phyloP scores from a whole-genome alignment of 2,329 filamentous ascomycete genomes.

The Pseudocercospora macadamiae region DNA sequence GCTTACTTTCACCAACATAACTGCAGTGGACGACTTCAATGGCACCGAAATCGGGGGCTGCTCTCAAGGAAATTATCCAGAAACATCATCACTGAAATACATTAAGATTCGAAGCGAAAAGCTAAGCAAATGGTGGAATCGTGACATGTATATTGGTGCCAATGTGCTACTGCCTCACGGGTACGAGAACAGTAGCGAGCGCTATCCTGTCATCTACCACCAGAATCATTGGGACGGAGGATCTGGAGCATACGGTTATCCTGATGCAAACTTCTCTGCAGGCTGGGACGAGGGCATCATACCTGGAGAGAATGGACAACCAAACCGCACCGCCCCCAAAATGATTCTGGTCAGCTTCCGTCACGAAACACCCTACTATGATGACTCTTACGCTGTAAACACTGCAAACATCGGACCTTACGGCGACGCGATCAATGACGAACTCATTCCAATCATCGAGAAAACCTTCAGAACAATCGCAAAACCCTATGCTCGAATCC shows the following conservation, averaged over 20 bases:
- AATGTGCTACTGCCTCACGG: constrained; percentile 41
- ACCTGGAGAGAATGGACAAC: constrained; percentile 31
- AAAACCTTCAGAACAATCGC: constrained; percentile 41
- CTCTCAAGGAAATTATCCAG: constrained; percentile 44
- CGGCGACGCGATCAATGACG: constrained; percentile 46
- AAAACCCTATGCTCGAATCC: constrained; percentile 42
- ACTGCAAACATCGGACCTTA: constrained; percentile 45
- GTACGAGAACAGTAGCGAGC: constrained; percentile 37
- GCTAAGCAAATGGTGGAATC: constrained; percentile 42
- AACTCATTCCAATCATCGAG: constrained; percentile 42
- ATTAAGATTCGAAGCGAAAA: constrained; percentile 44
- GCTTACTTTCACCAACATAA: constrained; percentile 35
- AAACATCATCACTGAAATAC: constrained; percentile 39
- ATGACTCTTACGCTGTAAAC: constrained; percentile 46
- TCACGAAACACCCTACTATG: constrained; percentile 44
- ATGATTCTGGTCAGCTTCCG: constrained; percentile 43
- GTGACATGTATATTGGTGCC: constrained; percentile 41
- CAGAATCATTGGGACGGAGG: constrained; percentile 40
- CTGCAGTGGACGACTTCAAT: constrained; percentile 33
- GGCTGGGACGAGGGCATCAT: constrained; percentile 41
- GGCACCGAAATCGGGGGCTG: constrained; percentile 44
- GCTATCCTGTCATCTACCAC: constrained; percentile 42
- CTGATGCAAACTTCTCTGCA: not conserved
- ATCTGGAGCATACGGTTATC: constrained; percentile 32
- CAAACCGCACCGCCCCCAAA: constrained; percentile 37